Conservation (phyloP, 2,329 filamentous ascomycete species). For the Nemania sp. region DNA sequence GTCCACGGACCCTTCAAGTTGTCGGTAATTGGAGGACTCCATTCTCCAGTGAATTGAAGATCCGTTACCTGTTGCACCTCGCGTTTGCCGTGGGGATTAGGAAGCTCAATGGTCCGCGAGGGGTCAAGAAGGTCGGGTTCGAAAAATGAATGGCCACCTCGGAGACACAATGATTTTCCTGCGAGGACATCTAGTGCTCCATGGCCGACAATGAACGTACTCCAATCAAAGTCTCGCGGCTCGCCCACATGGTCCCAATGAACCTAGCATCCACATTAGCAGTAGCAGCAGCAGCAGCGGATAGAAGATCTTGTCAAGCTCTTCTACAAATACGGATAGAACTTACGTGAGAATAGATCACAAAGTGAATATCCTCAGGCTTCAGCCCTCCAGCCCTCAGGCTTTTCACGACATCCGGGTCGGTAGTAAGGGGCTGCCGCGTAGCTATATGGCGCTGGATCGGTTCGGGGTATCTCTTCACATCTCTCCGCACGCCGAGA, state of each 20-base stretch:
- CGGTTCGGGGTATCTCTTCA: conserved; percentile 12
- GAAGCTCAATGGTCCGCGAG: conserved; percentile 14
- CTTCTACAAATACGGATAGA: too few relatives aligned
- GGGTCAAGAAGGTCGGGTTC: conserved; percentile 15
- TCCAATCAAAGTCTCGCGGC: conserved; percentile 13
- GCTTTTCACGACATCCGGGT: conserved; percentile 20
- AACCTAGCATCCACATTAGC: conserved; percentile 8
- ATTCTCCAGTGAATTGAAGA: neutral
- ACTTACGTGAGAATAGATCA: conserved; percentile 24
- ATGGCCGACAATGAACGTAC: conserved; percentile 13
- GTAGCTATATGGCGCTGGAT: conserved; percentile 19
- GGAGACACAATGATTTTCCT: conserved; percentile 7
- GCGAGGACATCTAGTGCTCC: conserved; percentile 18
- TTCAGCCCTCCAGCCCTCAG: conserved; percentile 5
- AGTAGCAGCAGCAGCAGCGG: neutral
- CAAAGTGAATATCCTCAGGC: conserved; percentile 20
- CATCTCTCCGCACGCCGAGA: conserved; percentile 10
- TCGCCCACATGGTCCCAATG: conserved; percentile 26
- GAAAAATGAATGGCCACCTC: conserved; percentile 23
- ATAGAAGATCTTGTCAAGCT: too few relatives aligned
- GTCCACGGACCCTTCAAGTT: conserved; percentile 12
- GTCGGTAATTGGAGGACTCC: neutral
- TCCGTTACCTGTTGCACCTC: neutral
- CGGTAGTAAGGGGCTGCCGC: conserved; percentile 15
- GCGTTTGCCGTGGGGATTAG: neutral